Evolutionary conservation across 2,329 filamentous ascomycete species (phyloP).

Genomic region (Chaetomiaceae sp.): DNA sequence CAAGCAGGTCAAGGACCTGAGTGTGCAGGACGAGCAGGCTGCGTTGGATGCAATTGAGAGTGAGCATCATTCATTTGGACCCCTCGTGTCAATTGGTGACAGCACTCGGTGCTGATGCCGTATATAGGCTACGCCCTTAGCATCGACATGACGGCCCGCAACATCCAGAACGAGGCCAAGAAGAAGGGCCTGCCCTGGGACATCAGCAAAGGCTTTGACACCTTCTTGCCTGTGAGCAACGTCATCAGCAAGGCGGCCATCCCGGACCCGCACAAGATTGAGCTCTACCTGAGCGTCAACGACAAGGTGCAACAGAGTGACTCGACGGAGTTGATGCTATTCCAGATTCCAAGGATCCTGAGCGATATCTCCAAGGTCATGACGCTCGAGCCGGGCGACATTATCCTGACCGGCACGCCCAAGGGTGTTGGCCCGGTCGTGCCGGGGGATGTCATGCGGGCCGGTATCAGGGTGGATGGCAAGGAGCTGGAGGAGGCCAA

Average conservation of each 20-base stretch:
- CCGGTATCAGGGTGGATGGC: conserved; percentile 73
- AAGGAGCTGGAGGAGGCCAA: conserved; percentile 79
- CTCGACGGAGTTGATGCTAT: conserved; percentile 91
- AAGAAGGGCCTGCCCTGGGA: conserved; percentile 94
- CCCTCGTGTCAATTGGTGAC: neutral
- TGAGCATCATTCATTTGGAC: conserved; percentile 35
- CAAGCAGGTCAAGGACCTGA: conserved; percentile 70
- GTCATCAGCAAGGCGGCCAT: conserved; percentile 77
- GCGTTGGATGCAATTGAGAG: conserved; percentile 79
- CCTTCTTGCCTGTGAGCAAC: conserved; percentile 83
- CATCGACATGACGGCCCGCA: conserved; percentile 97
- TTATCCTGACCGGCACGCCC: conserved; percentile 93
- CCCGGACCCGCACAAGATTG: conserved; percentile 80
- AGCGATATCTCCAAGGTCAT: conserved; percentile 93
- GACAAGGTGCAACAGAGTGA: conserved; percentile 73
- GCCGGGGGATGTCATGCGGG: conserved; percentile 81
- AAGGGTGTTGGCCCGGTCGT: conserved; percentile 88
- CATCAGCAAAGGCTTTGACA: conserved; percentile 97
- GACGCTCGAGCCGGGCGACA: conserved; percentile 86
- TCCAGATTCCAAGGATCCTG: conserved; percentile 79
- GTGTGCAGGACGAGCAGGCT: conserved; percentile 67
- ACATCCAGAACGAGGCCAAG: conserved; percentile 94
- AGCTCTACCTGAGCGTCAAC: conserved; percentile 84
- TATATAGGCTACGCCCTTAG: conserved; percentile 69
- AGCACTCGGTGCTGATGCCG: too few relatives aligned